phyloP scores from a whole-genome alignment of 768 basidiomycete species.

The Boletus fagicola region DNA sequence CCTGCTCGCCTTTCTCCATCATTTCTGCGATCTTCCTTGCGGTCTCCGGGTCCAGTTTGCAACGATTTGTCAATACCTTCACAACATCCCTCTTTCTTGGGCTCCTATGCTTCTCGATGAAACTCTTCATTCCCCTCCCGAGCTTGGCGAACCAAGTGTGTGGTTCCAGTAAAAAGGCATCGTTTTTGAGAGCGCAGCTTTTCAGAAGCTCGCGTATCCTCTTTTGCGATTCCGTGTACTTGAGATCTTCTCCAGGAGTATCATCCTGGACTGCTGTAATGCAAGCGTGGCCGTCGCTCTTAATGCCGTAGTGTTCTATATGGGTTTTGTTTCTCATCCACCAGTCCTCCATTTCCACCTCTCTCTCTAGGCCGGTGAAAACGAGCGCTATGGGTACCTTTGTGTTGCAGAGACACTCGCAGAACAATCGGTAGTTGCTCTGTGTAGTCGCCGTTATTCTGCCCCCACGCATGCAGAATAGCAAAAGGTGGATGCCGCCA shows the following conservation, averaged over 20 bases:
- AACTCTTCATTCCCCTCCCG: slow-evolving; percentile 7
- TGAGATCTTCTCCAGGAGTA: slow-evolving; percentile 16
- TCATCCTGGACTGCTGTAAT: slow-evolving; percentile 29
- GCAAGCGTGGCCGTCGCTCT: slow-evolving; percentile 33
- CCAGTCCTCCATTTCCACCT: slow-evolving; percentile 34
- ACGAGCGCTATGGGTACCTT: slow-evolving; percentile 40
- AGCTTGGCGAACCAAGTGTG: slow-evolving; percentile 21
- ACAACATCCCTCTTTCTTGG: slow-evolving; percentile 21
- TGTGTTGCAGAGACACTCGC: slow-evolving; percentile 38
- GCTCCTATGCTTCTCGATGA: slow-evolving; percentile 15
- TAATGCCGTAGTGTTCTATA: slow-evolving; percentile 26
- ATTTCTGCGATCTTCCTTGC: slow-evolving; percentile 24
- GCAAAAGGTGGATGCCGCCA: slow-evolving; percentile 42
- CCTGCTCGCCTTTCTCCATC: slow-evolving; percentile 17
- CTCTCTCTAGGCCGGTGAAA: slow-evolving; percentile 42
- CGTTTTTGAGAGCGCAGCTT: slow-evolving; percentile 12
- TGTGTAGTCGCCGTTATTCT: slow-evolving; percentile 36
- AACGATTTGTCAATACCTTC: slow-evolving; percentile 24
- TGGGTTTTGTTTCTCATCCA: slow-evolving; percentile 29
- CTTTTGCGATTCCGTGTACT: slow-evolving; percentile 24
- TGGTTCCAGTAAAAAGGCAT: slow-evolving; percentile 14
- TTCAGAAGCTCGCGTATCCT: slow-evolving; percentile 22
- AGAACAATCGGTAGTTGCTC: slow-evolving; percentile 41
- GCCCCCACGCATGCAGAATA: slow-evolving; percentile 42
- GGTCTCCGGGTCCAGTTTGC: slow-evolving; percentile 27